These are phyloP conservation scores for Leucocoprinus sp. DNA, from an alignment of 768 basidiomycete species.

Conservation along the genomic window DNA sequence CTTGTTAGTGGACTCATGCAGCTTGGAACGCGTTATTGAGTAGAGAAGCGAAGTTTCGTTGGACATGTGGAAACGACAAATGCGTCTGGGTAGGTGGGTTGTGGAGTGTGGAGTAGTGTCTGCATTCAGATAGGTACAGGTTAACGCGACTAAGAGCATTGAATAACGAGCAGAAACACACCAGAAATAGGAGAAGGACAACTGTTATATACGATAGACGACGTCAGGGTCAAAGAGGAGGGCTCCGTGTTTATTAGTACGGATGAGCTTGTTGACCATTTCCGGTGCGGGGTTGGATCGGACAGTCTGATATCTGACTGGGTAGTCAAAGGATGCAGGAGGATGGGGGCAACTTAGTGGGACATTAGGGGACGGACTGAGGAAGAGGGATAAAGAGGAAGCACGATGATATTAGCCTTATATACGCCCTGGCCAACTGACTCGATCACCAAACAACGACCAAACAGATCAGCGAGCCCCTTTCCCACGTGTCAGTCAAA, in stretches of 20 bases:
- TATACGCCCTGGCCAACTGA: constrained; percentile 18
- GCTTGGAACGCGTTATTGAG: constrained; percentile 64
- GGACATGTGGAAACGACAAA: constrained; percentile 30
- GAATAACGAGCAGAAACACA: constrained; percentile 19
- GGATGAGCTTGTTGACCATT: constrained; percentile 83
- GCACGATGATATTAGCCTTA: constrained; percentile 15
- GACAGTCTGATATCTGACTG: constrained; percentile 26
- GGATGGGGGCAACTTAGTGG: constrained; percentile 15
- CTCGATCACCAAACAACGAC: constrained; percentile 15
- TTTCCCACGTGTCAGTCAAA: constrained; percentile 6
- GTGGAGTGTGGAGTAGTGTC: constrained; percentile 12
- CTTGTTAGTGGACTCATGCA: constrained; percentile 55
- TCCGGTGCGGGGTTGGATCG: constrained; percentile 30
- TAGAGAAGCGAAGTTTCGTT: constrained; percentile 44
- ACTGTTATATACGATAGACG: constrained; percentile 75
- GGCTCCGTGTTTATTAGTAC: constrained; percentile 78
- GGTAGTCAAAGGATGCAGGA: constrained; percentile 17
- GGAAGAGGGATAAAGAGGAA: constrained; percentile 16
- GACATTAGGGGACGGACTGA: constrained; percentile 14
- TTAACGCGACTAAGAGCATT: neutral
- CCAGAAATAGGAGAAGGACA: constrained; percentile 15
- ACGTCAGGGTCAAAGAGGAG: constrained; percentile 82
- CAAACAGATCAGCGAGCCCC: constrained; percentile 12
- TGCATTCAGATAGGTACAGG: constrained; percentile 6
- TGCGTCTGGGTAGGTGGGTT: constrained; percentile 12